Percentiles rank a stretch among this genome's conserved stretches.
These are phyloP conservation scores for Cucumis hystrix DNA, from an alignment of 306 rosid species.

Conservation along the genomic window DNA sequence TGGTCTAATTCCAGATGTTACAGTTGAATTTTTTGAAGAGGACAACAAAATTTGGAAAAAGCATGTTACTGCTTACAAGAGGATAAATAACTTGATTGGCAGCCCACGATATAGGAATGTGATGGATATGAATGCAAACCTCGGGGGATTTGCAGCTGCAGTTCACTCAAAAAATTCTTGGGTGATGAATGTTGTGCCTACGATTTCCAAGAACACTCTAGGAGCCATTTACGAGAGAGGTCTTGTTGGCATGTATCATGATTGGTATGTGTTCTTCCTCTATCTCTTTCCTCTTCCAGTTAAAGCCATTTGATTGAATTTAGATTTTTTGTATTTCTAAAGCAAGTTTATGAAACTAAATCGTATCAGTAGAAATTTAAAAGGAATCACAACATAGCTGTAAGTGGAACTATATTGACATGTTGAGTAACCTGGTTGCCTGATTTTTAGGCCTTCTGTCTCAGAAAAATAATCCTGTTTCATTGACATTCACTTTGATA, in stretches of 20 bases:
- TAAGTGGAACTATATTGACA: background rate
- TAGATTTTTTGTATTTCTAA: background rate
- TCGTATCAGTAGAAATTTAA: background rate
- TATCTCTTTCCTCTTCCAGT: background rate
- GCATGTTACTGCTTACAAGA: slow-evolving; percentile 51
- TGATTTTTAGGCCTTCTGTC: background rate
- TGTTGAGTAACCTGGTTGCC: background rate
- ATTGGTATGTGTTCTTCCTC: slow-evolving; percentile 46
- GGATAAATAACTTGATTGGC: slow-evolving; percentile 58
- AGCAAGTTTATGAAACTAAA: background rate
- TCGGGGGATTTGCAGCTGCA: slow-evolving; percentile 94
- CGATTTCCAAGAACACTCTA: slow-evolving; percentile 62
- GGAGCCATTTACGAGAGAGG: slow-evolving; percentile 93
- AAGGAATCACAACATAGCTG: background rate
- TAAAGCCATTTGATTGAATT: background rate
- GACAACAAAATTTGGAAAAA: slow-evolving; percentile 80
- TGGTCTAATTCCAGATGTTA: slow-evolving; percentile 58
- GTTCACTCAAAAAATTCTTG: slow-evolving; percentile 72
- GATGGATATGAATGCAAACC: slow-evolving; percentile 98
- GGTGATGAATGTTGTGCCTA: slow-evolving; percentile 95
- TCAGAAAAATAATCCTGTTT: background rate
- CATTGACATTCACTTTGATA: background rate
- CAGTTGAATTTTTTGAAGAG: slow-evolving; percentile 61
- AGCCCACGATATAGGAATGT: slow-evolving; percentile 62
- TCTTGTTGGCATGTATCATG: slow-evolving; percentile 87